Percentiles rank a stretch among this genome's conserved stretches.
phyloP scores from a whole-genome alignment of 139 green algal genomes.

The Auxenochlorella pyrenoidosa region DNA sequence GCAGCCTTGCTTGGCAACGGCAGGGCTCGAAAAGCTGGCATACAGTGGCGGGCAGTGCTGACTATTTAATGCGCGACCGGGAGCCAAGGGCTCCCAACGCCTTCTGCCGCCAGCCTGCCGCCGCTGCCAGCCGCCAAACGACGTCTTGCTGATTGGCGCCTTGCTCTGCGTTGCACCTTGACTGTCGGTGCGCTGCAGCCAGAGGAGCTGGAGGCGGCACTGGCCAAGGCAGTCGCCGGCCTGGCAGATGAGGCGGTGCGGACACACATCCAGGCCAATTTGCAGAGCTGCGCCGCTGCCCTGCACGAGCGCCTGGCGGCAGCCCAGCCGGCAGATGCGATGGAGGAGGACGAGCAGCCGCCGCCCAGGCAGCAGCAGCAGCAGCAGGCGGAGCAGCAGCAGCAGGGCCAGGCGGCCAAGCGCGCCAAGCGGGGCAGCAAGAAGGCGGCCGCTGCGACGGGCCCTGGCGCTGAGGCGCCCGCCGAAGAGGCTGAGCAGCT shows the following conservation, averaged over 20 bases:
- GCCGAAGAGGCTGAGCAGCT: neutral
- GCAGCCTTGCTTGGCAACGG: too few species aligned
- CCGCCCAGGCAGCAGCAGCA: neutral
- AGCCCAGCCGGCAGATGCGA: neutral
- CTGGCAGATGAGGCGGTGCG: neutral
- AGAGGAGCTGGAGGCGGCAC: neutral
- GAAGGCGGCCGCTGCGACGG: neutral
- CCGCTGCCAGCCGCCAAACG: neutral
- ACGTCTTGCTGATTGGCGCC: too few species aligned
- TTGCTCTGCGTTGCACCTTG: too few species aligned
- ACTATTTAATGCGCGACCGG: too few species aligned
- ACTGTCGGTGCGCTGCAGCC: neutral
- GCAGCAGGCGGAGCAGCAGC: neutral
- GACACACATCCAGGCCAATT: neutral
- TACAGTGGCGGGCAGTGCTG: neutral
- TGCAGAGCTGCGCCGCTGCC: neutral
- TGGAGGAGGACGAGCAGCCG: neutral
- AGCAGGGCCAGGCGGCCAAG: neutral
- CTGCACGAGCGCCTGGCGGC: constrained; percentile 23
- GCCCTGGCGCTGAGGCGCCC: neutral
- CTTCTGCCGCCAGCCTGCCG: neutral
- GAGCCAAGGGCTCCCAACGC: too few species aligned
- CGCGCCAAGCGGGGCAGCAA: neutral
- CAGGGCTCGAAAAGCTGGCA: too few species aligned
- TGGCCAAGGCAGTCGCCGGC: neutral